These are phyloP conservation scores for Fusarium sp. DNA, from an alignment of 2,329 filamentous ascomycete genomes.

Conservation along the genomic window DNA sequence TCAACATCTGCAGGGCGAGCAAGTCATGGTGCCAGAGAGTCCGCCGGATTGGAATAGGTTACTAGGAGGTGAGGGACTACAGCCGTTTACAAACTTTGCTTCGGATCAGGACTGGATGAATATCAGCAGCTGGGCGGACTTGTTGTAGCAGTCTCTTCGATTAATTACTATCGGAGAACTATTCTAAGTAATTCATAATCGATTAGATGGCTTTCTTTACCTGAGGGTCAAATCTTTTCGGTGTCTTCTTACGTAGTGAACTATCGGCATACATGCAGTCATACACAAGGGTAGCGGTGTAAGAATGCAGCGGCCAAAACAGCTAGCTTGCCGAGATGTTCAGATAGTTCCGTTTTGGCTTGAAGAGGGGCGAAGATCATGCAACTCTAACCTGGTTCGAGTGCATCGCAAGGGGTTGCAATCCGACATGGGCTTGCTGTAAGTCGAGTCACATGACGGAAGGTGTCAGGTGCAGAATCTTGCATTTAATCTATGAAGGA, in stretches of 20 bases:
- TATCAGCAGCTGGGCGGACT: constrained; percentile 41
- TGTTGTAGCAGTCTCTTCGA: constrained; percentile 1
- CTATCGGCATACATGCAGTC: background rate
- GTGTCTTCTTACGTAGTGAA: background rate
- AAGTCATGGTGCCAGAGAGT: constrained; percentile 40
- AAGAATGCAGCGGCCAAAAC: background rate
- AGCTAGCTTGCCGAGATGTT: background rate
- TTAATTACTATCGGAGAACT: background rate
- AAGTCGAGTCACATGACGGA: background rate
- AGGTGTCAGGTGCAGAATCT: background rate
- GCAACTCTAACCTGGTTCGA: background rate
- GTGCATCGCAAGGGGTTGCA: background rate
- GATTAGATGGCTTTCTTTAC: background rate
- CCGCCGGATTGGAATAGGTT: constrained; percentile 42
- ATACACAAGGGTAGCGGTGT: background rate
- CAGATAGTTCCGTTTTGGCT: background rate
- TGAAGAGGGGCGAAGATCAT: background rate
- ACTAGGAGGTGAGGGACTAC: constrained; percentile 32
- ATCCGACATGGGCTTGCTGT: background rate
- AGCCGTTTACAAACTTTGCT: constrained; percentile 28
- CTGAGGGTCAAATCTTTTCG: background rate
- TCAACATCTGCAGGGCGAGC: constrained; percentile 39
- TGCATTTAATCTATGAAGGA: background rate
- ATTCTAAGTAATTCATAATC: background rate
- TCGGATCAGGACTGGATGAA: constrained; percentile 44